These are phyloP conservation scores for Erucastrum elatum DNA, from an alignment of 345 rosid species.

Conservation along the genomic window DNA sequence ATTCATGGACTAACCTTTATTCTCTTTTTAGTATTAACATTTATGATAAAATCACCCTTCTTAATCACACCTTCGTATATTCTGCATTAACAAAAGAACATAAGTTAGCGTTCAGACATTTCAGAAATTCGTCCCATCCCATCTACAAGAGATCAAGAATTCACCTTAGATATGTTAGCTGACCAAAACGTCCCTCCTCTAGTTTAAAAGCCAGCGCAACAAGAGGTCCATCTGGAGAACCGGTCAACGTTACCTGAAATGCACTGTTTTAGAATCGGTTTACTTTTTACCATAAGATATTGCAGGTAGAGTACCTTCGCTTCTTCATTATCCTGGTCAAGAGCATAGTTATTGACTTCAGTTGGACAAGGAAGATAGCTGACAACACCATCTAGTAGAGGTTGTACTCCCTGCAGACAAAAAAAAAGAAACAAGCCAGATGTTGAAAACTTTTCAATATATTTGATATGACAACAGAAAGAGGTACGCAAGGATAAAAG, in stretches of 20 bases:
- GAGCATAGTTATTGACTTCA: constrained; percentile 92
- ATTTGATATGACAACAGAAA: not conserved
- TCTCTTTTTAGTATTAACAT: constrained; percentile 91
- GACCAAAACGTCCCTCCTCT: constrained; percentile 98
- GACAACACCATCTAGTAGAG: constrained; percentile 86
- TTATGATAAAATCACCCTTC: constrained; percentile 89
- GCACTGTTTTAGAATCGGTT: constrained; percentile 14
- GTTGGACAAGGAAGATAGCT: constrained; percentile 82
- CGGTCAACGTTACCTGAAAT: constrained; percentile 66
- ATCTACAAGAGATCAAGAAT: not conserved
- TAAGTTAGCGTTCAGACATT: constrained; percentile 37
- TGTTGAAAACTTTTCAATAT: not conserved
- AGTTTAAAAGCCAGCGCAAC: constrained; percentile 97
- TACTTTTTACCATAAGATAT: not conserved
- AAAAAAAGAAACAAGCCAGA: constrained; percentile 4
- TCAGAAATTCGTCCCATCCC: not conserved
- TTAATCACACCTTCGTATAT: constrained; percentile 90
- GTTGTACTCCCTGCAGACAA: constrained; percentile 80
- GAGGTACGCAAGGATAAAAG: not conserved
- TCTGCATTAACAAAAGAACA: constrained; percentile 48
- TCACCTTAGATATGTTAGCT: constrained; percentile 87
- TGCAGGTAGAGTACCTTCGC: constrained; percentile 61
- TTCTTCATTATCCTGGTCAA: constrained; percentile 85
- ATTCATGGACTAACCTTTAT: constrained; percentile 66
- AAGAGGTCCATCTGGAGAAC: constrained; percentile 93